These are phyloP conservation scores for Kwoniella sp. DNA, from an alignment of 768 basidiomycete genomes.

Conservation along the genomic window DNA sequence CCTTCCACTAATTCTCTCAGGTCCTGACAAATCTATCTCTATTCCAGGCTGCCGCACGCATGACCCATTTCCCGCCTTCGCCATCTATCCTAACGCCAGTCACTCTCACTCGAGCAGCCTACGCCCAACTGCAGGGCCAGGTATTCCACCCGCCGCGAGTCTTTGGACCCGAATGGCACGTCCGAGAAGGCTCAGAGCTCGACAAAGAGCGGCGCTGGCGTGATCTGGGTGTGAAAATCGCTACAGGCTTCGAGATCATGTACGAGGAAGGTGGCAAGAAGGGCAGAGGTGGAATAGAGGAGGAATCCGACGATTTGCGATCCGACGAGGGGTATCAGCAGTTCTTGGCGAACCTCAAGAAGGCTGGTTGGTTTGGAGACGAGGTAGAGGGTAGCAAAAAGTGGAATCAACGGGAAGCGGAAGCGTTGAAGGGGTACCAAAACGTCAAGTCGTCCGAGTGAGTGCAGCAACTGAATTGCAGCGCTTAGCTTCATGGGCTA, in stretches of 20 bases:
- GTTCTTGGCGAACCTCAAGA: conserved; percentile 70
- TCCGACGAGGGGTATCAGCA: conserved; percentile 53
- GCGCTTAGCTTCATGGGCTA: too few species aligned
- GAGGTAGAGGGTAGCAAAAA: conserved; percentile 74
- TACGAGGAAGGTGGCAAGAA: conserved; percentile 72
- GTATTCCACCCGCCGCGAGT: conserved; percentile 87
- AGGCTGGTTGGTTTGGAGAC: conserved; percentile 73
- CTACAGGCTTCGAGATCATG: conserved; percentile 95
- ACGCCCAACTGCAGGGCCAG: conserved; percentile 89
- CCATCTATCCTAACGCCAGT: conserved; percentile 66
- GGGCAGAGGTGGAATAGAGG: conserved; percentile 48
- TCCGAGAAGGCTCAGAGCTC: conserved; percentile 60
- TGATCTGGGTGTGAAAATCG: conserved; percentile 93
- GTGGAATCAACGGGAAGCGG: conserved; percentile 74
- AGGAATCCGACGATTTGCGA: conserved; percentile 30
- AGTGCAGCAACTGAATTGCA: too few species aligned
- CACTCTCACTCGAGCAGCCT: conserved; percentile 83
- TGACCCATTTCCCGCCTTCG: conserved; percentile 84
- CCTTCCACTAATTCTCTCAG: neutral
- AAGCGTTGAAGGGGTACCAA: conserved; percentile 70
- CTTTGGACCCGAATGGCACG: conserved; percentile 65
- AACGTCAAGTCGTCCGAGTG: conserved; percentile 70
- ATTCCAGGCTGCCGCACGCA: conserved; percentile 75
- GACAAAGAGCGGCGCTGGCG: conserved; percentile 73
- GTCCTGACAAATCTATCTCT: neutral